These are phyloP conservation scores for Calonectria leucothoes DNA, from an alignment of 2,329 filamentous ascomycete genomes.

Conservation along the genomic window DNA sequence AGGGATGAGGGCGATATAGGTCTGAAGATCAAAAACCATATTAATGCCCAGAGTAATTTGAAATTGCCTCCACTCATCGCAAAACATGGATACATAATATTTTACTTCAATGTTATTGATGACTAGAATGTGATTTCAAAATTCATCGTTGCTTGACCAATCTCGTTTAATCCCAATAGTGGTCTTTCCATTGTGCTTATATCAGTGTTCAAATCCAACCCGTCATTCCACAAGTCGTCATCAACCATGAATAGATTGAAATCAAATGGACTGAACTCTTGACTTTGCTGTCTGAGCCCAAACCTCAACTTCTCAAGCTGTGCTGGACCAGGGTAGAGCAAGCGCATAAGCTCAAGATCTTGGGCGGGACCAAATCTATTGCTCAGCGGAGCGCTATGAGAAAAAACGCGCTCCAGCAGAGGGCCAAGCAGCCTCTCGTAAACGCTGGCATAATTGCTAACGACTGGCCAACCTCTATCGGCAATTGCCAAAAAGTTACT, in stretches of 20 bases:
- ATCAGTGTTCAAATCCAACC: neutral
- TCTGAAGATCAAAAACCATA: too few relatives aligned
- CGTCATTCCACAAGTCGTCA: neutral
- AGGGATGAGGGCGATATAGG: neutral
- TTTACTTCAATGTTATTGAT: neutral
- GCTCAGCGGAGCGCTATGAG: neutral
- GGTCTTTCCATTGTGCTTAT: neutral
- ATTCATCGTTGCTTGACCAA: neutral
- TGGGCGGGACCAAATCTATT: conserved; percentile 9
- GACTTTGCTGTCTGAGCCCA: neutral
- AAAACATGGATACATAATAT: neutral
- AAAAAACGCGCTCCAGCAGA: neutral
- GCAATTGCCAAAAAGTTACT: neutral
- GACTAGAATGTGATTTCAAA: neutral
- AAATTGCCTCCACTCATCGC: neutral
- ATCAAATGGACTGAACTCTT: conserved; percentile 14
- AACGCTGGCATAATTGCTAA: neutral
- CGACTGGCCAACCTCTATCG: neutral
- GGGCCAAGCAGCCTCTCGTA: neutral
- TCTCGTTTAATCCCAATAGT: neutral
- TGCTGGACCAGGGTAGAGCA: conserved; percentile 12
- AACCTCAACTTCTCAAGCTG: conserved; percentile 13
- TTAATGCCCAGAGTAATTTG: too few relatives aligned
- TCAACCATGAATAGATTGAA: conserved; percentile 16
- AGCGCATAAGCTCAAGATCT: conserved; percentile 16